Evolutionary conservation across 257 asterid genomes (phyloP), one percentile per base, ranked within the genome.

Genomic region (Scutellaria baicalensis): DNA sequence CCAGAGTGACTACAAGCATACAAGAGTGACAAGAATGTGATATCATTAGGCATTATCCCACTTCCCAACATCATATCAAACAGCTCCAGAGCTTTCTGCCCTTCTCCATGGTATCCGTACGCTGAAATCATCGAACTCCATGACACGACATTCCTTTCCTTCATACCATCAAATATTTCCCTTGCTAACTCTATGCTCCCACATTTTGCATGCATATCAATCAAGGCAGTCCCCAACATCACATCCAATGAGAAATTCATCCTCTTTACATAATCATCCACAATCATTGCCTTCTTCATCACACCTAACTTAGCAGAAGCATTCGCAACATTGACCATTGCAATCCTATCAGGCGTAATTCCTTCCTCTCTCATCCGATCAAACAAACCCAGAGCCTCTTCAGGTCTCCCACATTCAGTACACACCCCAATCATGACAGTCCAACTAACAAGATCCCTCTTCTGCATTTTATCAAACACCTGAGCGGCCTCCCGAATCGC

Each of bases 61-160:
- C 40, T 72, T 50, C 33, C 68, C 73, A 78, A 72, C 89, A 84
- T 84, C 65, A 27, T 18, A 13, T 35, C 64, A 44, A 86, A 86
- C 79, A 84, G 59, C 47, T 86, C 79, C 1, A 86, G 84, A 67
- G 88, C 88, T 59, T 86, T 63, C 36, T 5, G 35, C 42, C 92
- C 92, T 77, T 77, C 82, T 33, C 89, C 89, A 18, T 86, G 88
- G 73, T 82, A 85, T 4, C 86, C 88, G 11, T 83, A 80, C n/a
- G 91, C 88, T 14, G 81, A 89, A 76, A 86, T 84, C 86, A 86
- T 86, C 0, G 88, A 65, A 48, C 88, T 82, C 89, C 89, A 86
- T 0, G 87, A 75, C 9, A 86, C 71, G 4, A 84, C 80, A 17
- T 81, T 84, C 72, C 74, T 82, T 48, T 44, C 57, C 39, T 78